phyloP scores from a whole-genome alignment of 140 eudicot genomes.

The Anethum foeniculum region DNA sequence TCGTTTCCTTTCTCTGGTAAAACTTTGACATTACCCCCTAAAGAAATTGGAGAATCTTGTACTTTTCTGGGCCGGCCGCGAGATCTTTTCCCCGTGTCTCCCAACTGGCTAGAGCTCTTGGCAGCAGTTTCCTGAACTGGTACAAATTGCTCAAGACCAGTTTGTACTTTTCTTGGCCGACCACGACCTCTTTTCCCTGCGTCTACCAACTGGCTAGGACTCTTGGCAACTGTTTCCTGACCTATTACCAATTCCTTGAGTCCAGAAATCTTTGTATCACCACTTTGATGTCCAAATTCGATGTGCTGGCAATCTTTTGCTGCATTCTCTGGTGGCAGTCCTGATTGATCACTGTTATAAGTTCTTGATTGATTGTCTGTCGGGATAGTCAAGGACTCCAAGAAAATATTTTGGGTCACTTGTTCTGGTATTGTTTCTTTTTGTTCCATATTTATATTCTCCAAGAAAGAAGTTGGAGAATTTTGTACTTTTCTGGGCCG shows the following conservation, averaged over 20 bases:
- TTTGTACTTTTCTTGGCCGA: slow-evolving; percentile 18
- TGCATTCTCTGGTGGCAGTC: neutral
- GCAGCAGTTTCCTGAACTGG: slow-evolving; percentile 11
- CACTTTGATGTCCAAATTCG: slow-evolving; percentile 8
- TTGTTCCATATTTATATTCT: slow-evolving; percentile 1
- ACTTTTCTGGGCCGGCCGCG: slow-evolving; percentile 25
- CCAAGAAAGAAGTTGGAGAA: slow-evolving; percentile 2
- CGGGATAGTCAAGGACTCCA: neutral
- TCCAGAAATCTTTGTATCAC: slow-evolving; percentile 14
- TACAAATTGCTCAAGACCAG: slow-evolving; percentile 4
- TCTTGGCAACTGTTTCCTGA: slow-evolving; percentile 14
- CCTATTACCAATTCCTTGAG: slow-evolving; percentile 14
- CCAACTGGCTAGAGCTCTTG: slow-evolving; percentile 18
- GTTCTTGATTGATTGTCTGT: slow-evolving; percentile 4
- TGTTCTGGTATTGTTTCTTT: neutral
- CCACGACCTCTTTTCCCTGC: slow-evolving; percentile 17
- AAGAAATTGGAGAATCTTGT: slow-evolving; percentile 12
- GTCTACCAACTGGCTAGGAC: slow-evolving; percentile 15
- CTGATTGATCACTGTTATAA: slow-evolving; percentile 11
- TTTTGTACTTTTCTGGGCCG: slow-evolving; percentile 25
- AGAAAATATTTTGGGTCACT: neutral
- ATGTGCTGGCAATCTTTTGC: neutral
- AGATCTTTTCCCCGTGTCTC: slow-evolving; percentile 17
- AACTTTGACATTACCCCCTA: slow-evolving; percentile 32
- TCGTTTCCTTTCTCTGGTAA: slow-evolving; percentile 26